Conservation (phyloP, 768 basidiomycete genomes). For the Leccinum ochraceum region DNA sequence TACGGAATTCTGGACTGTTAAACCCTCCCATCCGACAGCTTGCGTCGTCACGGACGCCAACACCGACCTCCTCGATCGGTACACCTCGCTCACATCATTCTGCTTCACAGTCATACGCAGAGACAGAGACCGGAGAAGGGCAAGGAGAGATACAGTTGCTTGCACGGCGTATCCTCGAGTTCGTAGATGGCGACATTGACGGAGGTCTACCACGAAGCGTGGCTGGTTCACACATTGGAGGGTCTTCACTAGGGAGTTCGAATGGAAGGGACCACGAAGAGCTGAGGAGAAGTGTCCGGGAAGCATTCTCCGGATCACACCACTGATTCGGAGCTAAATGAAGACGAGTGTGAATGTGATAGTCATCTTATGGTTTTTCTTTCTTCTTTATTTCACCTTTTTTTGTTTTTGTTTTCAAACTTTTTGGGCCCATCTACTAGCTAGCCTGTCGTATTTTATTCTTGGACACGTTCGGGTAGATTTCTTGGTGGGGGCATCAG, state of each 20-base stretch:
- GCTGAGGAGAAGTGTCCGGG: conserved; percentile 76
- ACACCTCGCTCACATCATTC: conserved; percentile 74
- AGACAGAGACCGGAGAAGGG: conserved; percentile 83
- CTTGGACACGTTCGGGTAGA: background rate
- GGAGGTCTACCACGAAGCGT: conserved; percentile 59
- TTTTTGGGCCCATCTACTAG: conserved; percentile 4
- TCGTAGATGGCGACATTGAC: conserved; percentile 76
- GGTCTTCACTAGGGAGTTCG: conserved; percentile 65
- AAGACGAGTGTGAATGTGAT: background rate
- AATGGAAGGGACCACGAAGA: conserved; percentile 72
- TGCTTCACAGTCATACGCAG: conserved; percentile 70
- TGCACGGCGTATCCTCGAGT: conserved; percentile 81
- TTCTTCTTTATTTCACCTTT: background rate
- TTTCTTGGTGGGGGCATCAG: background rate
- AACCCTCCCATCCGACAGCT: conserved; percentile 87
- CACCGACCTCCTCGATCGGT: conserved; percentile 71
- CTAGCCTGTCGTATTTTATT: conserved; percentile 12
- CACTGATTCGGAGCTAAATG: conserved; percentile 19
- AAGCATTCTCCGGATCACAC: conserved; percentile 72
- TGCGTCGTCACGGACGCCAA: conserved; percentile 67
- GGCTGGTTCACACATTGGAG: conserved; percentile 65
- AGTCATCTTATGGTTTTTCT: background rate
- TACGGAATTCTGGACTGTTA: conserved; percentile 79
- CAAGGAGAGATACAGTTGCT: conserved; percentile 90
- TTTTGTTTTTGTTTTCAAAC: background rate